phyloP scores from a whole-genome alignment of 805 yeast species.

The Yamadazyma takamatsuzukensis region DNA sequence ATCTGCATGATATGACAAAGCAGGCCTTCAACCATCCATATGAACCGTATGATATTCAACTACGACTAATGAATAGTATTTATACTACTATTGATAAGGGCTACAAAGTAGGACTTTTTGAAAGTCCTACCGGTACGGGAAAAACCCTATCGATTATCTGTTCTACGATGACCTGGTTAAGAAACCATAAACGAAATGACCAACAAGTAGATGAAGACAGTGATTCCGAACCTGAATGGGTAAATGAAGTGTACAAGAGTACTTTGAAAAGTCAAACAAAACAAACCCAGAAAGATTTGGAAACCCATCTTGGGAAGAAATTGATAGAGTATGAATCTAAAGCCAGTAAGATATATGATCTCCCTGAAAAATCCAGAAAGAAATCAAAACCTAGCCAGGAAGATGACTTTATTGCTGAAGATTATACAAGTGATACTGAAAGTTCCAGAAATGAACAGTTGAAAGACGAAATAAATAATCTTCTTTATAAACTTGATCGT shows the following conservation, averaged over 20 bases:
- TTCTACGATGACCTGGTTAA: constrained; percentile 78
- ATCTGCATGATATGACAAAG: not conserved
- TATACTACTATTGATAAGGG: constrained; percentile 53
- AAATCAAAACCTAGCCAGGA: constrained; percentile 10
- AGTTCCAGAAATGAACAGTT: constrained; percentile 8
- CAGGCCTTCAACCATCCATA: constrained; percentile 72
- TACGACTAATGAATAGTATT: constrained; percentile 71
- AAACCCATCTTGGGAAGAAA: constrained; percentile 35
- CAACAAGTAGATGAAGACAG: constrained; percentile 18
- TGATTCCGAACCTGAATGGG: constrained; percentile 72
- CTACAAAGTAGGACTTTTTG: constrained; percentile 75
- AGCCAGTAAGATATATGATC: constrained; percentile 11
- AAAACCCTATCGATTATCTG: constrained; percentile 87
- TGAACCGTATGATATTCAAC: constrained; percentile 74
- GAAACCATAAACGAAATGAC: constrained; percentile 40
- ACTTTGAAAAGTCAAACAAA: constrained; percentile 27
- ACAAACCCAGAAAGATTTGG: constrained; percentile 34
- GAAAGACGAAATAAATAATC: constrained; percentile 30
- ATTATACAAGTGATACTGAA: constrained; percentile 32
- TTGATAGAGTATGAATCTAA: constrained; percentile 19
- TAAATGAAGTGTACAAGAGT: constrained; percentile 34
- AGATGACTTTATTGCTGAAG: constrained; percentile 26
- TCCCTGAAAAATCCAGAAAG: constrained; percentile 11
- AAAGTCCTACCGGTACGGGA: constrained; percentile 95
- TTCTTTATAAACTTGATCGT: constrained; percentile 43